Evolutionary conservation across 75 land plant genomes (phyloP), one percentile per base, ranked within the genome.

Genomic region (Sequoia sempervirens): DNA sequence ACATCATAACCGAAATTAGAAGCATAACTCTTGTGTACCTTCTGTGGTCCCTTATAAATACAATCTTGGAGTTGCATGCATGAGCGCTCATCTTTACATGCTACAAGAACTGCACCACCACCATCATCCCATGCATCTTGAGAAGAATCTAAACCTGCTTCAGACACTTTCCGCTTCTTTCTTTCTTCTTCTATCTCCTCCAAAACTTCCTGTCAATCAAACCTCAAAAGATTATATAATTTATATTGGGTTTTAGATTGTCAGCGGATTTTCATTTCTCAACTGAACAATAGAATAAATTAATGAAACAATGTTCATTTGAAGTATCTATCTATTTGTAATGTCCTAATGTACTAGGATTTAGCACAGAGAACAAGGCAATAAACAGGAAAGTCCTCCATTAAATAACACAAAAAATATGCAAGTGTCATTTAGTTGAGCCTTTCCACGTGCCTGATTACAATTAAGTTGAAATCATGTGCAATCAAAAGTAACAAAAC

Each of bases 71-170:
- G 90, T 85, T 95, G 99, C 86, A 92, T 88, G 86, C 95, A 96
- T 66, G 99, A 93, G 32, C 93, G 91, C 82, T 96, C 99, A 92
- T 98, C 99, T 85, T 98, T 98, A 84, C 99, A 98, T 28, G 96
- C 99, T 40, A 98, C 96, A n/a, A 98, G 83, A 83, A 98, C 90
- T 69, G 91, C 88, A 26, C 88, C 90, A 36, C 37, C 86, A 86
- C 83, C 84, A 81, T 88, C 80, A 80, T 86, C 89, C 82, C 84
- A 86, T 40, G 47, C 86, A 66, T 86, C 87, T 83, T 88, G 89
- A 53, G 70, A 75, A 28, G 68, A 47, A 69, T 75, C 23, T 32
- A 83, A 54, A 17, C 52, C 84, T 84, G 89, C 88, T 32, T 37
- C 78, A 73, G 80, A 82, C 3, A 28, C 20, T 45, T 56, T 83